These are phyloP conservation scores for Alternaria sp. DNA, from an alignment of 2,329 filamentous ascomycete species.

Conservation along the genomic window DNA sequence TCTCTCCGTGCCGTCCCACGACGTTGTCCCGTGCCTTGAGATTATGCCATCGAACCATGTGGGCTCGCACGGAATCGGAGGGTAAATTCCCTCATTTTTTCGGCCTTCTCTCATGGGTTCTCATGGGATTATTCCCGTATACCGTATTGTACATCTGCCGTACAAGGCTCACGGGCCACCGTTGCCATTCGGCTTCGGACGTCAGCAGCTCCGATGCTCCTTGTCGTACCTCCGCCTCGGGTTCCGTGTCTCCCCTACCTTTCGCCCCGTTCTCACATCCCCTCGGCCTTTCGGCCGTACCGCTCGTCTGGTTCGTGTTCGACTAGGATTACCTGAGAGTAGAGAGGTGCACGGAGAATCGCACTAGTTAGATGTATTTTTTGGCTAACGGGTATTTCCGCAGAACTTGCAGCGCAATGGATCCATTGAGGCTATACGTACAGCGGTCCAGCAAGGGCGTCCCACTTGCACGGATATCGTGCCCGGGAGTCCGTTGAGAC, in stretches of 20 bases:
- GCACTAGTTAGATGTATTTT: background rate
- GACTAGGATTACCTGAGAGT: background rate
- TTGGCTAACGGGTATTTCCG: conserved; percentile 18
- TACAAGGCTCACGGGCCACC: background rate
- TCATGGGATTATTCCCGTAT: background rate
- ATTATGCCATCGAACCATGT: conserved; percentile 8
- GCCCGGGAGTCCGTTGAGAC: conserved; percentile 79
- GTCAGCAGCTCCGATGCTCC: conserved; percentile 4
- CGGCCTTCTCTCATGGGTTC: conserved; percentile 1
- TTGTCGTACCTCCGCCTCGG: background rate
- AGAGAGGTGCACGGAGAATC: background rate
- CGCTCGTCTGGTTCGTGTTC: background rate
- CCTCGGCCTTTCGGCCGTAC: background rate
- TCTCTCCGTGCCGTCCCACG: background rate
- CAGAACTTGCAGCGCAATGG: conserved; percentile 71
- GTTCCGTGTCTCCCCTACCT: background rate
- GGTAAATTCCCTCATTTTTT: conserved; percentile 3
- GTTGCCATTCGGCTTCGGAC: conserved; percentile 11
- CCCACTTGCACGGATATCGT: conserved; percentile 77
- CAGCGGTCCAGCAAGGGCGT: conserved; percentile 75
- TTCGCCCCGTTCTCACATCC: background rate
- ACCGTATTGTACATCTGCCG: conserved; percentile 2
- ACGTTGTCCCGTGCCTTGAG: background rate
- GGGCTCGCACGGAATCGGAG: conserved; percentile 5
- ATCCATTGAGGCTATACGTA: conserved; percentile 76